phyloP scores from a whole-genome alignment of 345 rosid species.

The Salix dunnii region DNA sequence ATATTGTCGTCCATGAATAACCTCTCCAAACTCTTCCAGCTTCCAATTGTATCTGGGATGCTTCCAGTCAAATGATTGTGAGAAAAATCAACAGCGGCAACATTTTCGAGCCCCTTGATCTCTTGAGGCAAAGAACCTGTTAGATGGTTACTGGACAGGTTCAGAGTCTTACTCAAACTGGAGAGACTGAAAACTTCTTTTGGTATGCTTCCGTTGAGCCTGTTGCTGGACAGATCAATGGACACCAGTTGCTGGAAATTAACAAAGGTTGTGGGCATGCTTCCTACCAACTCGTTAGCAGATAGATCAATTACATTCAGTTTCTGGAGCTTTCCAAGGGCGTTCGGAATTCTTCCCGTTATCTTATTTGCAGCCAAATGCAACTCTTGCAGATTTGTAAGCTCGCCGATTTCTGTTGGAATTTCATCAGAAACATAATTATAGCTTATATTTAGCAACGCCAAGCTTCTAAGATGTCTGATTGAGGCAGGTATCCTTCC shows the following conservation, averaged over 20 bases:
- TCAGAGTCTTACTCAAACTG: constrained; percentile 34
- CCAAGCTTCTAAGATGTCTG: constrained; percentile 34
- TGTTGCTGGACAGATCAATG: constrained; percentile 49
- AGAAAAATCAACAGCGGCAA: constrained; percentile 44
- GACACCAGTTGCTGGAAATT: constrained; percentile 38
- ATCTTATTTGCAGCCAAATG: constrained; percentile 38
- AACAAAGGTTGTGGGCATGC: constrained; percentile 35
- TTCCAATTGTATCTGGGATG: constrained; percentile 37
- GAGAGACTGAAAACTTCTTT: constrained; percentile 39
- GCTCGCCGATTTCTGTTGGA: constrained; percentile 36
- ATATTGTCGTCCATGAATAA: constrained; percentile 37
- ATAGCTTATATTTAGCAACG: constrained; percentile 37
- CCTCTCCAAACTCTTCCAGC: constrained; percentile 47
- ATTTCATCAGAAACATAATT: constrained; percentile 41
- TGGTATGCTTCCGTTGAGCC: constrained; percentile 43
- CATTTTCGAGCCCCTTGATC: constrained; percentile 27
- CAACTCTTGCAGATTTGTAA: constrained; percentile 38
- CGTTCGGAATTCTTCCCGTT: constrained; percentile 37
- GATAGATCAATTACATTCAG: constrained; percentile 43
- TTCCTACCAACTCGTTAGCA: constrained; percentile 35
- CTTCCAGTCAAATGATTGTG: constrained; percentile 37
- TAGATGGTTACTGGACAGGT: constrained; percentile 41
- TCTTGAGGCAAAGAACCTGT: constrained; percentile 37
- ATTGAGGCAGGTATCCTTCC: constrained; percentile 39
- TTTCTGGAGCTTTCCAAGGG: constrained; percentile 36